phyloP scores from a whole-genome alignment of 2,329 filamentous ascomycete genomes.

The Blumeriella jaapii region DNA sequence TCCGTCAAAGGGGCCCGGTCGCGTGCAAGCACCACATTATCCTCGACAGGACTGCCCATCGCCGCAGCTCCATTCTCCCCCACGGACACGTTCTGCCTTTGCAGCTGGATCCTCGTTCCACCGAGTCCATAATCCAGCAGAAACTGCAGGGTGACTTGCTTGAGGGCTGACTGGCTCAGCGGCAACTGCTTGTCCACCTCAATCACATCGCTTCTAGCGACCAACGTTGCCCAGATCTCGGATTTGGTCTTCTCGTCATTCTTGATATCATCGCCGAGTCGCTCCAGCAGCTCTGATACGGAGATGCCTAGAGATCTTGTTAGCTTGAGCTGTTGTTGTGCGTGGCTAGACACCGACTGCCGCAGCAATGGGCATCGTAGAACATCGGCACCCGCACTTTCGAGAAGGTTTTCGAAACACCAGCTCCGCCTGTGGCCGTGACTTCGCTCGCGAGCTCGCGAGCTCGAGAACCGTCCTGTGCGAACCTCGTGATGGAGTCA shows the following conservation, averaged over 20 bases:
- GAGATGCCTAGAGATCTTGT: slow-evolving; percentile 3
- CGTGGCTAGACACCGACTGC: background rate
- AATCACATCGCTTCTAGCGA: slow-evolving; percentile 5
- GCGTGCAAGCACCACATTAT: too few relatives aligned
- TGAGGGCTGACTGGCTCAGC: slow-evolving; percentile 4
- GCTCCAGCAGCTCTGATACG: slow-evolving; percentile 5
- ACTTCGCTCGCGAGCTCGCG: too few relatives aligned
- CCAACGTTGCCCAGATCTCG: slow-evolving; percentile 5
- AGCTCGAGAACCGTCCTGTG: too few relatives aligned
- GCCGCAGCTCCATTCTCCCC: too few relatives aligned
- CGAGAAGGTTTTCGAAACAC: background rate
- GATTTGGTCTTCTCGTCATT: background rate
- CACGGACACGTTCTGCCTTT: too few relatives aligned
- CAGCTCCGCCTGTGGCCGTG: background rate
- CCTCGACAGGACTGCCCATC: too few relatives aligned
- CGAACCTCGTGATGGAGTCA: background rate
- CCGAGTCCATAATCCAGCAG: slow-evolving; percentile 2
- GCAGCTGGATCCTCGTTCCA: slow-evolving; percentile 1
- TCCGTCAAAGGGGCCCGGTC: too few relatives aligned
- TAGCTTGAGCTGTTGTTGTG: background rate
- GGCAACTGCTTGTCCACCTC: slow-evolving; percentile 2
- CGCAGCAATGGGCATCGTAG: background rate
- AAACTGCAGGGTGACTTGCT: slow-evolving; percentile 3
- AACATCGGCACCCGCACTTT: background rate
- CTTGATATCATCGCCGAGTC: background rate